A percentile compares a stretch with the other conserved stretches of the same genome.
phyloP scores from a whole-genome alignment of 441 rosid genomes.

The Aquilaria agallochum region DNA sequence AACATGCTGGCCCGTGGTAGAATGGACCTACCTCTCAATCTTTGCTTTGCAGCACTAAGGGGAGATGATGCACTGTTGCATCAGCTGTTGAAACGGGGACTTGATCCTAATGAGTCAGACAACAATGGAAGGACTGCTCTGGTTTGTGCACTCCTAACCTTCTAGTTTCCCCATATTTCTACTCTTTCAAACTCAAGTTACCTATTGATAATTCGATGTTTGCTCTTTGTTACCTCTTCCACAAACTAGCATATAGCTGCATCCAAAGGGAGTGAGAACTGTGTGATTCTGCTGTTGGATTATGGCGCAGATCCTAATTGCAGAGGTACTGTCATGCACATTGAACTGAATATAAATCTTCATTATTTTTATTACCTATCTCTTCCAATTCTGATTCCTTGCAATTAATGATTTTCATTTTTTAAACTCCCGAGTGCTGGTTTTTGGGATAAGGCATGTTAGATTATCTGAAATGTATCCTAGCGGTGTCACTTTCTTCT shows the following conservation, averaged over 20 bases:
- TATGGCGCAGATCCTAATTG: constrained; percentile 53
- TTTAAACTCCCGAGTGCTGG: too few relatives aligned
- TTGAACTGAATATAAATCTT: not conserved
- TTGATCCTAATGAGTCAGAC: constrained; percentile 75
- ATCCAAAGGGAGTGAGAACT: constrained; percentile 58
- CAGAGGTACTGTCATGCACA: constrained; percentile 39
- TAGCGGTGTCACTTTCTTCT: too few relatives aligned
- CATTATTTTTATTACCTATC: not conserved
- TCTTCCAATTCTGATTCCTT: too few relatives aligned
- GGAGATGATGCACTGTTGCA: constrained; percentile 56
- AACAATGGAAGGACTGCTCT: constrained; percentile 61
- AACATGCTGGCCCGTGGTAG: constrained; percentile 67
- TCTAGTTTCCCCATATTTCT: not conserved
- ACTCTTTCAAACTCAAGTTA: not conserved
- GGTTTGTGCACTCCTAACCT: constrained; percentile 31
- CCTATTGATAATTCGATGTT: not conserved
- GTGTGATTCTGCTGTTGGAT: constrained; percentile 60
- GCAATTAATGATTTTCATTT: too few relatives aligned
- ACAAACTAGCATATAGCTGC: constrained; percentile 65
- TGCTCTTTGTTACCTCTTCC: not conserved
- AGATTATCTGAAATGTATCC: too few relatives aligned
- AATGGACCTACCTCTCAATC: constrained; percentile 71
- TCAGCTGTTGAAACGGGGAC: constrained; percentile 58
- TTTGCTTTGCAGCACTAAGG: constrained; percentile 58
- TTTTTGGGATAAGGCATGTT: too few relatives aligned